Evolutionary conservation across 192 early-diverging fungal genomes (phyloP).

Genomic region (Entomortierella lignicola): DNA sequence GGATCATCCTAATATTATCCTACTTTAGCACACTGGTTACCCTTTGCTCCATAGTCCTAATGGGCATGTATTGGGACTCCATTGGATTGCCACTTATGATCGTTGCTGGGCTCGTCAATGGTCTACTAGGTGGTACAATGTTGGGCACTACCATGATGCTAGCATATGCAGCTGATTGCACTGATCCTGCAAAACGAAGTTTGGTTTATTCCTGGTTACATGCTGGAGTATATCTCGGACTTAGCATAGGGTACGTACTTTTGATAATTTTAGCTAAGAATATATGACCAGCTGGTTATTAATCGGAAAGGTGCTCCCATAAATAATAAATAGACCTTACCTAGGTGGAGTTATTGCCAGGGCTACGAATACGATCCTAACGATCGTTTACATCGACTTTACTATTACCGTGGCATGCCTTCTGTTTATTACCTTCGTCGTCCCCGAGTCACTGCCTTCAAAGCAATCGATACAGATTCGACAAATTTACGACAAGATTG

Average conservation of each 20-base stretch:
- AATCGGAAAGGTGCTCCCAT: no score
- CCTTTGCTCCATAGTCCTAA: slow-evolving; percentile 12
- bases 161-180: slow-evolving; percentile 48
- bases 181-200: slow-evolving; percentile 41
- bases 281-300: no score
- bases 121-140: slow-evolving; percentile 23
- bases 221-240: slow-evolving; percentile 30
- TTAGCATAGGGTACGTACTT: slow-evolving; percentile 28
- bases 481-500: neutral
- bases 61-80: slow-evolving; percentile 41
- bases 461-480: slow-evolving; percentile 17
- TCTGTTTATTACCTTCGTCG: slow-evolving; percentile 14
- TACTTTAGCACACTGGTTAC: slow-evolving; percentile 20
- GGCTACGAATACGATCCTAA: slow-evolving; percentile 26
- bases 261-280: neutral
- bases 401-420: neutral
- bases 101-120: slow-evolving; percentile 19
- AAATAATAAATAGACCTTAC: slow-evolving; percentile 8
- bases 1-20: slow-evolving; percentile 21
- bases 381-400: slow-evolving; percentile 36
- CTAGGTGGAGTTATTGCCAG: slow-evolving; percentile 19
- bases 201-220: slow-evolving; percentile 37
- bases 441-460: slow-evolving; percentile 40
- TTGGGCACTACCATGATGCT: slow-evolving; percentile 27
- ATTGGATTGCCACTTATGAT: slow-evolving; percentile 37